phyloP scores from a whole-genome alignment of 371 early-diverging fungal genomes.

The Apophysomyces trapeziformis region DNA sequence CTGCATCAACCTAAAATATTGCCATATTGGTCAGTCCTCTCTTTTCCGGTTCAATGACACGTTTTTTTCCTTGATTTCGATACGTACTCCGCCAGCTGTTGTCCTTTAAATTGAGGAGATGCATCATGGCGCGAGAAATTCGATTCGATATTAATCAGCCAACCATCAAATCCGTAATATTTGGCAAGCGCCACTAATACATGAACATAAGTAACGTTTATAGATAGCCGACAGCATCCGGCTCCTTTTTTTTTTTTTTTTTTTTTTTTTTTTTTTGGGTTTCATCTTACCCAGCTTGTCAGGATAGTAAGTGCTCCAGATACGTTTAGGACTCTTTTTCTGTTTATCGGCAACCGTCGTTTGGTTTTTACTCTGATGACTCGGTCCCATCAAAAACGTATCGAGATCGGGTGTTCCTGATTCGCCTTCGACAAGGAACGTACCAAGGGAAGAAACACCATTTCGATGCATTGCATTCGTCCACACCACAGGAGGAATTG shows the following conservation, averaged over 20 bases:
- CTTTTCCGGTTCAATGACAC: background rate
- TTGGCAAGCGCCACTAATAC: conserved; percentile 60
- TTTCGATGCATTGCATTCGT: conserved; percentile 67
- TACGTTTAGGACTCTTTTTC: conserved; percentile 9
- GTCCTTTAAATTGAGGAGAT: conserved; percentile 25
- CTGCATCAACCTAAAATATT: conserved; percentile 38
- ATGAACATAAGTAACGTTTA: background rate
- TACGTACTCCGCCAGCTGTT: conserved; percentile 35
- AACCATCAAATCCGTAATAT: conserved; percentile 71
- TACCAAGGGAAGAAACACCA: conserved; percentile 59
- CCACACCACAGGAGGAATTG: conserved; percentile 69
- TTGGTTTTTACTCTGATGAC: background rate
- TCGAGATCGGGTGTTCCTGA: conserved; percentile 48
- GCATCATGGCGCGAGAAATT: conserved; percentile 38
- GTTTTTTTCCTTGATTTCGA: background rate
- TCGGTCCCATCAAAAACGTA: conserved; percentile 43
- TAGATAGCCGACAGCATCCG: background rate
- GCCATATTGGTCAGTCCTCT: no score
- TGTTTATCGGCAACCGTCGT: background rate
- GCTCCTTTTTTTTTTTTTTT: no score
- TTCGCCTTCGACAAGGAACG: conserved; percentile 55
- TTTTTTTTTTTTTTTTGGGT: background rate
- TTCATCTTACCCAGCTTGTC: conserved; percentile 53
- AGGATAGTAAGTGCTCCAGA: conserved; percentile 49
- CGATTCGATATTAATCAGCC: conserved; percentile 70